Conservation (phyloP, 768 basidiomycete species). For the Phanerodontia chrysosporium region DNA sequence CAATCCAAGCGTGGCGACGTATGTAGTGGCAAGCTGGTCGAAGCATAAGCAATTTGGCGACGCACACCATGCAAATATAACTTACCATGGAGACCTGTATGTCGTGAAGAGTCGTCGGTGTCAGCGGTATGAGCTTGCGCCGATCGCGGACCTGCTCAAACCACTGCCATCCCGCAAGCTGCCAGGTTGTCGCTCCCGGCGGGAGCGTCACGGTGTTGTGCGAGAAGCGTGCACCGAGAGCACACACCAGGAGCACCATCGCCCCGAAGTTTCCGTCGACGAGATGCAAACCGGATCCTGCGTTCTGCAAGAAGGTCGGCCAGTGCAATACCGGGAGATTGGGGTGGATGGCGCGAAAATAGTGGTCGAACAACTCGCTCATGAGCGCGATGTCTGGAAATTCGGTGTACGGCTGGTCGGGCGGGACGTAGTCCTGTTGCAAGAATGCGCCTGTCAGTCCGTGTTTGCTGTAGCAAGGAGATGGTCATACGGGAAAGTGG, state of each 20-base stretch:
- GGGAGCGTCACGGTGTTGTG: slow-evolving; percentile 38
- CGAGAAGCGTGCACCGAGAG: slow-evolving; percentile 40
- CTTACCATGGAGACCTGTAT: slow-evolving; percentile 30
- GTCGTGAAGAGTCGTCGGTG: slow-evolving; percentile 32
- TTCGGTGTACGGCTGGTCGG: slow-evolving; percentile 4
- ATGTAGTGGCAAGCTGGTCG: slow-evolving; percentile 18
- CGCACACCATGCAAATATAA: slow-evolving; percentile 7
- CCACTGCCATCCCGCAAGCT: slow-evolving; percentile 40
- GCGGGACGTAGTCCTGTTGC: slow-evolving; percentile 9
- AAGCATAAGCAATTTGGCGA: background rate
- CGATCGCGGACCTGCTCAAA: slow-evolving; percentile 35
- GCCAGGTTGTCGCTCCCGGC: slow-evolving; percentile 11
- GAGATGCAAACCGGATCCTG: slow-evolving; percentile 33
- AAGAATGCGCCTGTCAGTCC: background rate
- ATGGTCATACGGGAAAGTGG: slow-evolving; percentile 28
- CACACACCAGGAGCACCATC: slow-evolving; percentile 53
- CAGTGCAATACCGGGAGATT: slow-evolving; percentile 39
- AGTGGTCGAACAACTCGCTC: slow-evolving; percentile 35
- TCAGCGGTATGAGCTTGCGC: slow-evolving; percentile 27
- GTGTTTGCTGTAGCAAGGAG: slow-evolving; percentile 14
- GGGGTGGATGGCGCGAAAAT: slow-evolving; percentile 34
- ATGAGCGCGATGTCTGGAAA: slow-evolving; percentile 15
- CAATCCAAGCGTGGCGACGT: slow-evolving; percentile 19
- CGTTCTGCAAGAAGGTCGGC: slow-evolving; percentile 37
- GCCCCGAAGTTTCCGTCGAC: slow-evolving; percentile 41